Percentiles rank a stretch among this genome's conserved stretches.
Evolutionary conservation across 78 protist genomes (phyloP).

Genomic region (Dictyostelium brefeldianum): DNA sequence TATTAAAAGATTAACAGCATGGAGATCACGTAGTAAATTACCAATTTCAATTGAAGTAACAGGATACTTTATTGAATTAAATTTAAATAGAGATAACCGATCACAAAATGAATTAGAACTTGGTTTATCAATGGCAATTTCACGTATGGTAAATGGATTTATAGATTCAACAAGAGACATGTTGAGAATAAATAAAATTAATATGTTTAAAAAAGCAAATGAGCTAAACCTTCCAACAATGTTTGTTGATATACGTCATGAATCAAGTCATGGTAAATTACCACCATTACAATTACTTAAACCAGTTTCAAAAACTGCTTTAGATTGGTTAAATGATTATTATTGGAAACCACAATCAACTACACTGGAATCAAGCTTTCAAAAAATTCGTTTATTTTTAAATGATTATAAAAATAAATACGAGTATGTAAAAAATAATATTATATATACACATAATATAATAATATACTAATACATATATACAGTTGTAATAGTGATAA

Average conservation of each 20-base stretch:
- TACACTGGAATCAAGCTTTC: background rate
- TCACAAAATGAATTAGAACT: conserved; percentile 3
- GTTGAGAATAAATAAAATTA: background rate
- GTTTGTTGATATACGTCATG: conserved; percentile 72
- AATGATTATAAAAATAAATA: background rate
- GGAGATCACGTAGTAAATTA: conserved; percentile 49
- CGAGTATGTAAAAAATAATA: background rate
- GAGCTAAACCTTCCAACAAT: conserved; percentile 31
- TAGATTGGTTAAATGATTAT: conserved; percentile 48
- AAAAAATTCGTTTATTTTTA: background rate
- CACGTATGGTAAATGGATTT: conserved; percentile 53
- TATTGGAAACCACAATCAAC: conserved; percentile 59
- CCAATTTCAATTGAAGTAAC: conserved; percentile 54
- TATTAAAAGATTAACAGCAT: conserved; percentile 50
- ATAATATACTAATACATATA: background rate
- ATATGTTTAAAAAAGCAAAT: conserved; percentile 46
- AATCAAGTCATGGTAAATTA: conserved; percentile 43
- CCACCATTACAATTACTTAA: conserved; percentile 15
- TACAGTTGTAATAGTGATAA: background rate
- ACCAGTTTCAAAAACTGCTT: conserved; percentile 21
- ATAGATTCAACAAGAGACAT: background rate
- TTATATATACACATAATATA: background rate
- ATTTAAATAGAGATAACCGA: background rate
- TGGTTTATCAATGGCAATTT: conserved; percentile 49
- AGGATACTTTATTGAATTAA: conserved; percentile 18